Base-by-base conservation (phyloP, 805 yeast genomes). In the Barnettozyma sucrosica region DNA sequence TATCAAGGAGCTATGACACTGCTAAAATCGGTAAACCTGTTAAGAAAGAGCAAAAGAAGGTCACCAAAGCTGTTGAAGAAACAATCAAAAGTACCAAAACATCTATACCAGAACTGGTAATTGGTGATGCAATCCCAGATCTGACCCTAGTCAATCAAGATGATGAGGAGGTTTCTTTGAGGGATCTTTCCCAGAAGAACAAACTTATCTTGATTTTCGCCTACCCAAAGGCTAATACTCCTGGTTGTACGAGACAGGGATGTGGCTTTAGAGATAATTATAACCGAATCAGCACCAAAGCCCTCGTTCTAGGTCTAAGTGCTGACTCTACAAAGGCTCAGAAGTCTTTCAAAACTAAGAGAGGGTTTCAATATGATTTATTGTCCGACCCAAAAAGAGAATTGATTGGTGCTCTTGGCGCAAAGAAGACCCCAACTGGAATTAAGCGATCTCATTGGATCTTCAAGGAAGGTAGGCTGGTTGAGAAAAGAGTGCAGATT, bases 161-260 rank as follows among this genome's bases (percentile, higher is more conserved):
- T 53, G 89, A 77, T n/a, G 71, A 79, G 33, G 76, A 74, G 32
- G 74, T 84, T 18, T 71, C 77, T 33, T 59, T 85, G 52, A 69
- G 66, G 19, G 65, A 70, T 4, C 56, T 71, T 44, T 71, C 70
- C 8, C 54, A 57, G 18, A 65, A 65, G 8, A 70, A 76, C 33
- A 65, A 70, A 18, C 66, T 79, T 13, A 72, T 81, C 25, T 70
- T 81, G 19, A 68, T 80, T 23, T 80, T 83, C 66, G 85, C 96
- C 18, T 92, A 90, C 62, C 98, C 98, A 46, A 83, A 76, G 61
- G 98, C 98, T 0, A 80, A 85, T 23, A 92, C 98, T 0, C 96
- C 97, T 1, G 99, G 99, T 3, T 93, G 99, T 66, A 92, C 99
- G 1, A 78, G 89, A 57, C 99, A 92, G 68, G 97, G 90, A 3